A percentile compares a stretch with the other conserved stretches of the same genome.
These are phyloP conservation scores for Cercospora sojina DNA, from an alignment of 2,329 filamentous ascomycete species.

Conservation along the genomic window DNA sequence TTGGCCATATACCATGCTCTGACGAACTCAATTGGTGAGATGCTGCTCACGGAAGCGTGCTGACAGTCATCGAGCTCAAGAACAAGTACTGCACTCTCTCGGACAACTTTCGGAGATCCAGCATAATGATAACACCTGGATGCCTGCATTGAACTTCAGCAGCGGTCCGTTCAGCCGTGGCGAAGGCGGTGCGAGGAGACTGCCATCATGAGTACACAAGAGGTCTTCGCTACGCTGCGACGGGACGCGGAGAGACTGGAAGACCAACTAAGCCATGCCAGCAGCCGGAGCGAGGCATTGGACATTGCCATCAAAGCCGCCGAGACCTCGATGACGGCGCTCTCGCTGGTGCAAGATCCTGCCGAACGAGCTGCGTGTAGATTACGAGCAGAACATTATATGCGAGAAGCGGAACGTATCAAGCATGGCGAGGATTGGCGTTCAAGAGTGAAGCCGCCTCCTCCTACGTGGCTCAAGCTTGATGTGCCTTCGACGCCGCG, in stretches of 20 bases:
- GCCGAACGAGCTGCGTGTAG: constrained; percentile 65
- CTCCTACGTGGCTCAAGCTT: constrained; percentile 5
- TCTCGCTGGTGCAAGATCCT: constrained; percentile 60
- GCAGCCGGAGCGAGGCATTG: constrained; percentile 59
- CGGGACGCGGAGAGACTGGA: constrained; percentile 28
- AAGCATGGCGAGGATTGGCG: constrained; percentile 52
- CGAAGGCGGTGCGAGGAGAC: background rate
- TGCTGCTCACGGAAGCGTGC: background rate
- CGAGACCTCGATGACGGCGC: constrained; percentile 77
- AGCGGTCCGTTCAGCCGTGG: background rate
- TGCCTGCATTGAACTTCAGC: background rate
- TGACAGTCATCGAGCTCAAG: background rate
- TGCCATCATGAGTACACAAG: constrained; percentile 2
- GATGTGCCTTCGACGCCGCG: constrained; percentile 2
- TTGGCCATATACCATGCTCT: background rate
- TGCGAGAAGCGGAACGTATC: constrained; percentile 72
- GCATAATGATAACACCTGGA: background rate
- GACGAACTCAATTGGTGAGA: background rate
- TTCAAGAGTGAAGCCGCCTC: background rate
- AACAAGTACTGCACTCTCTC: background rate
- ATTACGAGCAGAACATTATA: constrained; percentile 66
- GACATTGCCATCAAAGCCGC: constrained; percentile 72
- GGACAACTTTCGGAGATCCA: background rate
- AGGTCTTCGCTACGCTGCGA: constrained; percentile 23
- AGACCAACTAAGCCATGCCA: constrained; percentile 25